phyloP scores from a whole-genome alignment of 306 rosid genomes.

The Rosa lucieae region DNA sequence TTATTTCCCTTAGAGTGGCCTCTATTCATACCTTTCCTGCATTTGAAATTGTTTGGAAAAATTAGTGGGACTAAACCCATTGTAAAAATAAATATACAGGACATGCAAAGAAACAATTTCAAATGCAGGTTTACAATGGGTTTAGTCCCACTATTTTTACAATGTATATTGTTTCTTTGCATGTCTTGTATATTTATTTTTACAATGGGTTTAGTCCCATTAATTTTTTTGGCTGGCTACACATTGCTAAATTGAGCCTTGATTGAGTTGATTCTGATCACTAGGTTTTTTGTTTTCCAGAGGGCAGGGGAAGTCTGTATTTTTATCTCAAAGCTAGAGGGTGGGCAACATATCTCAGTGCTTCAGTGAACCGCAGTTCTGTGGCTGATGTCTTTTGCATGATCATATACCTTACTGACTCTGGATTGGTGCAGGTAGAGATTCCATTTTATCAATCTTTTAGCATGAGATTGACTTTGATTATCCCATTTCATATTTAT shows the following conservation, averaged over 20 bases:
- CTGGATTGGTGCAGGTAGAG: slow-evolving; percentile 82
- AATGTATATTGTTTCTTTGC: not conserved
- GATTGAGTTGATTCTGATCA: slow-evolving; percentile 23
- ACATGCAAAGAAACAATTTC: no score
- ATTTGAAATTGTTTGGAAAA: not conserved
- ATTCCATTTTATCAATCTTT: slow-evolving; percentile 16
- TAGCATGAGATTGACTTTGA: slow-evolving; percentile 16
- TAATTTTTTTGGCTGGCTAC: not conserved
- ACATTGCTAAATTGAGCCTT: slow-evolving; percentile 18
- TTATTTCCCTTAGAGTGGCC: not conserved
- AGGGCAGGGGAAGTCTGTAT: slow-evolving; percentile 97
- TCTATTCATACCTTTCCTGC: slow-evolving; percentile 3
- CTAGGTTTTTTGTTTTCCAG: slow-evolving; percentile 49
- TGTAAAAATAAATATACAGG: no score
- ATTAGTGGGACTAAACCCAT: no score
- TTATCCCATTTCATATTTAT: slow-evolving; percentile 4
- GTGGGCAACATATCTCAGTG: slow-evolving; percentile 87
- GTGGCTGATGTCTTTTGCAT: slow-evolving; percentile 70
- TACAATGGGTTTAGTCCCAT: not conserved
- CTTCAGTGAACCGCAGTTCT: slow-evolving; percentile 76
- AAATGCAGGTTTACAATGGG: no score
- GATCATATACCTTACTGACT: slow-evolving; percentile 90
- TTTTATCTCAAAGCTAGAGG: slow-evolving; percentile 77
- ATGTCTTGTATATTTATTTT: not conserved
- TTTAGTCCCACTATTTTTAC: no score